Percentiles rank a stretch among this genome's conserved stretches.
Conservation (phyloP, 176 grass and related monocot species). For the Sorghum bicolor region Sorghum_bicolor_NCBIv3 NC_012870.2:19472001-19472500, state of each 20-base stretch:
- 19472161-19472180: constrained; percentile 70
- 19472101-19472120: constrained; percentile 99
- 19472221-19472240: background rate
- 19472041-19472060: constrained; percentile 94
- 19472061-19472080: constrained; percentile 91
- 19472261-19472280: constrained; percentile 81
- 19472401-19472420: constrained; percentile 4
- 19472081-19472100: constrained; percentile 95
- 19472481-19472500: background rate
- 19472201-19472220: constrained; percentile 19
- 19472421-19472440: background rate
- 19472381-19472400: constrained; percentile 50
- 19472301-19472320: constrained; percentile 94
- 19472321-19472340: constrained; percentile 93
- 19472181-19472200: constrained; percentile 20
- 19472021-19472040: constrained; percentile 60
- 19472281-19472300: constrained; percentile 85
- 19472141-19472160: constrained; percentile 92
- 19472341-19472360: constrained; percentile 98
- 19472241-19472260: constrained; percentile 22
- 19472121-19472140: constrained; percentile 77
- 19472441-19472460: background rate
- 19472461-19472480: background rate
- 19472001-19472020: constrained; percentile 12
- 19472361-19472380: constrained; percentile 86